Evolutionary conservation across 148 eudicot genomes (phyloP).

Genomic region (Persicaria tinctoria): DNA sequence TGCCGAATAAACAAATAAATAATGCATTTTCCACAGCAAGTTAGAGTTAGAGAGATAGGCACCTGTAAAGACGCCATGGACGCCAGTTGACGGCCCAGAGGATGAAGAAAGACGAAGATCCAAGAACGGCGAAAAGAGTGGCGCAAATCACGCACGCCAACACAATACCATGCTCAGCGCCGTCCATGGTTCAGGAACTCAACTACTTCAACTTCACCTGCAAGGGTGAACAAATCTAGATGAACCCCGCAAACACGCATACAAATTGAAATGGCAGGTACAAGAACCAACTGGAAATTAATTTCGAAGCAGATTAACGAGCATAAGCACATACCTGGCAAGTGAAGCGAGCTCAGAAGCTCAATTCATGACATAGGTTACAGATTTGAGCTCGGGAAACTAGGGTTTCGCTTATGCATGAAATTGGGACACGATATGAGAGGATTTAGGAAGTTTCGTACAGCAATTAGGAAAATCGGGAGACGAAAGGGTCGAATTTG

Average conservation of each 20-base stretch:
- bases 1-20: not conserved
- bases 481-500: not conserved
- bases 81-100: constrained; percentile 99
- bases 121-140: constrained; percentile 57
- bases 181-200: constrained; percentile 35
- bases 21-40: not conserved
- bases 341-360: constrained; percentile 6
- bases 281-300: not conserved
- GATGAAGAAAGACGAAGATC: constrained; percentile 66
- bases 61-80: constrained; percentile 99
- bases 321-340: not conserved
- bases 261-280: not conserved
- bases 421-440: not conserved
- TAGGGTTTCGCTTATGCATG: not conserved
- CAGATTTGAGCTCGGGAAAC: constrained; percentile 8
- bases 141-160: constrained; percentile 64
- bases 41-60: not conserved
- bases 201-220: constrained; percentile 21
- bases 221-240: not conserved
- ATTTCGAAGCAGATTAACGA: not conserved
- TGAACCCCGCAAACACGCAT: not conserved
- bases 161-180: constrained; percentile 40
- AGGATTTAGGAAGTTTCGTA: not conserved
- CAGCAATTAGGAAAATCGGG: not conserved
- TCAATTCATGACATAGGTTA: not conserved